phyloP scores from a whole-genome alignment of 495 filamentous ascomycete species.

The Venustampulla echinocandica region DNA sequence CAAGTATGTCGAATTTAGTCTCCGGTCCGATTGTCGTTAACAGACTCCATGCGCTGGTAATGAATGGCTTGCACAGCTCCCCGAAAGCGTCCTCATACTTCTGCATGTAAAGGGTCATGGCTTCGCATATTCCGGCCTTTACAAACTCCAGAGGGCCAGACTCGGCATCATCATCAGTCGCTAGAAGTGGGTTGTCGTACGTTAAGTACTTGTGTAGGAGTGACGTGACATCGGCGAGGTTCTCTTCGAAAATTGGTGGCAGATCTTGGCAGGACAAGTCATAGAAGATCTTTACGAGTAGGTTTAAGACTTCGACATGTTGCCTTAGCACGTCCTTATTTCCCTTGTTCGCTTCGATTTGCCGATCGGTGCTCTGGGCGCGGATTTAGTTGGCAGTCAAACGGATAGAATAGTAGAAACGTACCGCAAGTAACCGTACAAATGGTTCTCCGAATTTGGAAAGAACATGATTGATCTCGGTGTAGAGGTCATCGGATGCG shows the following conservation, averaged over 20 bases:
- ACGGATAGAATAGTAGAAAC: conserved; percentile 2
- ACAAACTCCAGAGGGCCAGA: conserved; percentile 73
- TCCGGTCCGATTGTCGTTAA: conserved; percentile 77
- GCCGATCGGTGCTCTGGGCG: conserved; percentile 62
- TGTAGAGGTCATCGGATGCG: conserved; percentile 80
- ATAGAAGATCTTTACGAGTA: conserved; percentile 85
- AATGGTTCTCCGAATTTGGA: conserved; percentile 73
- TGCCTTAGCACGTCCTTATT: conserved; percentile 65
- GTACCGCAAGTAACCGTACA: conserved; percentile 65
- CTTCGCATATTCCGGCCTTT: conserved; percentile 88
- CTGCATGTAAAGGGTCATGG: conserved; percentile 72
- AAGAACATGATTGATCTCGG: conserved; percentile 91
- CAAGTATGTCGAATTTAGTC: conserved; percentile 90
- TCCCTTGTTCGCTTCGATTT: conserved; percentile 64
- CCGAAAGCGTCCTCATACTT: conserved; percentile 94
- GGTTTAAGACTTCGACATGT: conserved; percentile 71
- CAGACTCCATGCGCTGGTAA: conserved; percentile 81
- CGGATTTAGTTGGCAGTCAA: conserved; percentile 10
- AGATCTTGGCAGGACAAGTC: conserved; percentile 96
- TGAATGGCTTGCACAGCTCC: conserved; percentile 66
- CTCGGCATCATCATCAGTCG: conserved; percentile 79
- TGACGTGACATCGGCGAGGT: conserved; percentile 61
- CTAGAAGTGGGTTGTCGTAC: conserved; percentile 74
- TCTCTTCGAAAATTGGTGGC: conserved; percentile 75
- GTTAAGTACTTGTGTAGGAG: conserved; percentile 88